phyloP scores from a whole-genome alignment of 257 asterid genomes.

The Scutellaria baicalensis region DNA sequence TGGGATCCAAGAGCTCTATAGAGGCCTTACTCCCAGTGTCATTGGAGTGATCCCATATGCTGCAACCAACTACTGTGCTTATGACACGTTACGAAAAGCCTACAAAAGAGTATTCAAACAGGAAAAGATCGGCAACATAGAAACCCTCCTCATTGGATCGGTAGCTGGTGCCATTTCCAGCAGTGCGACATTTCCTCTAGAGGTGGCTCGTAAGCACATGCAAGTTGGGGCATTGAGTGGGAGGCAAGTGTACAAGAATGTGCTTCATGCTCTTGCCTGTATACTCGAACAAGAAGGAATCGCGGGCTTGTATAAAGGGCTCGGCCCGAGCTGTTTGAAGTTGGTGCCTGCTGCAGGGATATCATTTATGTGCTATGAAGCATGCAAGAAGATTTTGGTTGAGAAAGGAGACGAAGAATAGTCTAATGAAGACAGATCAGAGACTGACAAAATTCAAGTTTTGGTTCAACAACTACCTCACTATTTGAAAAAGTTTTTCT shows the following conservation, averaged over 20 bases:
- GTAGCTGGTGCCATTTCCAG: conserved; percentile 94
- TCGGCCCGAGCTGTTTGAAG: conserved; percentile 90
- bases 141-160: conserved; percentile 83
- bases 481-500: not conserved
- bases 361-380: conserved; percentile 96
- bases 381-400: conserved; percentile 80
- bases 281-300: conserved; percentile 81
- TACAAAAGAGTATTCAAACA: conserved; percentile 53
- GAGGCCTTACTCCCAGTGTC: conserved; percentile 88
- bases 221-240: conserved; percentile 92
- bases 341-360: conserved; percentile 96
- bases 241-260: conserved; percentile 71
- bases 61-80: conserved; percentile 82
- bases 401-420: conserved; percentile 59
- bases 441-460: not conserved
- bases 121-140: conserved; percentile 76
- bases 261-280: conserved; percentile 75
- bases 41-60: conserved; percentile 92
- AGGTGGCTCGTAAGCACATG: conserved; percentile 96
- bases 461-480: not conserved
- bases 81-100: conserved; percentile 62
- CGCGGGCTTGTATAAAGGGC: conserved; percentile 78
- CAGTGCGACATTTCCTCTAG: conserved; percentile 87
- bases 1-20: conserved; percentile 78
- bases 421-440: not conserved